These are phyloP conservation scores for Penicillium rolfsii DNA, from an alignment of 2,329 filamentous ascomycete genomes.

Conservation along the genomic window DNA sequence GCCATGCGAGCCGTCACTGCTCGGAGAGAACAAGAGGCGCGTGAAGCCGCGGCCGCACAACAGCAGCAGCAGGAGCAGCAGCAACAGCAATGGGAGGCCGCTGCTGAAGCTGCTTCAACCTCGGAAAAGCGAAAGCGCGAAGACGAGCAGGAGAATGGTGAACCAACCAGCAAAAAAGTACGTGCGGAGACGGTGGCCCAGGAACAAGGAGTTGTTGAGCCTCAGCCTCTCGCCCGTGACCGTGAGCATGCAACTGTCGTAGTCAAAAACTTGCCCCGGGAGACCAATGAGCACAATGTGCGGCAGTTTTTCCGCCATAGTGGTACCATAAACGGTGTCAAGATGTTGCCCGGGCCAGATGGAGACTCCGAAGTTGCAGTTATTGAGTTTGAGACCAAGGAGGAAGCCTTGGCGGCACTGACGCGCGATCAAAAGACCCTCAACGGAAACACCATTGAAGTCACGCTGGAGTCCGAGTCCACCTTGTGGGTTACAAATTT, in stretches of 20 bases:
- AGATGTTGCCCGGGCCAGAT: conserved; percentile 65
- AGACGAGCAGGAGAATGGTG: conserved; percentile 56
- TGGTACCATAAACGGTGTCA: conserved; percentile 79
- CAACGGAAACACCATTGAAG: conserved; percentile 70
- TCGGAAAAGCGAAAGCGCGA: conserved; percentile 72
- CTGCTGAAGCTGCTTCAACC: conserved; percentile 26
- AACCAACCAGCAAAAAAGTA: conserved; percentile 69
- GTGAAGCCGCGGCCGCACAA: conserved; percentile 54
- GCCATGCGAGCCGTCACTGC: conserved; percentile 65
- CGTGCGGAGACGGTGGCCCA: conserved; percentile 51
- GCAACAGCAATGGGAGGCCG: conserved; percentile 25
- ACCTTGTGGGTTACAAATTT: conserved; percentile 93
- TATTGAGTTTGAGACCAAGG: conserved; percentile 79
- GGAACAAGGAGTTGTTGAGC: conserved; percentile 38
- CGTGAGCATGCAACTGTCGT: conserved; percentile 87
- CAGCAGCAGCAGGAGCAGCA: conserved; percentile 26
- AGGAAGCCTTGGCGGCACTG: conserved; percentile 80
- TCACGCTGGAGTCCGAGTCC: conserved; percentile 73
- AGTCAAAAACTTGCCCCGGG: conserved; percentile 73
- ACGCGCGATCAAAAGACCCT: conserved; percentile 81
- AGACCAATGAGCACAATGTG: conserved; percentile 71
- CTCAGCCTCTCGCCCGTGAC: conserved; percentile 68
- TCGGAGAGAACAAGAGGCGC: conserved; percentile 68
- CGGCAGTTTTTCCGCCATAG: conserved; percentile 86
- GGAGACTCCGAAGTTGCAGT: conserved; percentile 69